Evolutionary conservation across 2,329 filamentous ascomycete species (phyloP).

Genomic region (Monosporascus cannonballus): DNA sequence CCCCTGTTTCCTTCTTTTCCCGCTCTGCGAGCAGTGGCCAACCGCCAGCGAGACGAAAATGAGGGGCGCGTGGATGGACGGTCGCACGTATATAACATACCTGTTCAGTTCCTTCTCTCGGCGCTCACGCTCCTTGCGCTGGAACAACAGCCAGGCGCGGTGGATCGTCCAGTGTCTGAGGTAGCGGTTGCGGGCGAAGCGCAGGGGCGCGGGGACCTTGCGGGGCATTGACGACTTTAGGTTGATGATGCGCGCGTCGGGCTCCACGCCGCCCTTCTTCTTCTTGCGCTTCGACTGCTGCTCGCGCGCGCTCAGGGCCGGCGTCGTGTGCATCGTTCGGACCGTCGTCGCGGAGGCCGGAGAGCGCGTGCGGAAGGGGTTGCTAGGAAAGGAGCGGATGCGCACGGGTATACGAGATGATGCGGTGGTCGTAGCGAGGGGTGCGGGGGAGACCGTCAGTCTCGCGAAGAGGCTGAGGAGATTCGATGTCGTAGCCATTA

Average conservation of each 20-base stretch:
- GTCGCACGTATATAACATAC: slow-evolving; percentile 28
- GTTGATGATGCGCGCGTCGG: slow-evolving; percentile 37
- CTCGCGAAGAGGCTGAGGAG: slow-evolving; percentile 19
- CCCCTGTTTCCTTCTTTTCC: too few relatives aligned
- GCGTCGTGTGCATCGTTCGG: slow-evolving; percentile 17
- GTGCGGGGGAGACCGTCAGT: slow-evolving; percentile 9
- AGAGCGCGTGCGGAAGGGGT: background rate
- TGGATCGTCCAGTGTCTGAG: slow-evolving; percentile 99
- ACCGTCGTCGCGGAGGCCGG: background rate
- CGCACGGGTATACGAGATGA: background rate
- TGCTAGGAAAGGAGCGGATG: background rate
- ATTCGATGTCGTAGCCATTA: background rate
- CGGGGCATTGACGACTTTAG: slow-evolving; percentile 44
- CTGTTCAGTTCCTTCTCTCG: slow-evolving; percentile 68
- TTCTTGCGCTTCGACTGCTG: slow-evolving; percentile 3
- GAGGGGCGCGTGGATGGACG: too few relatives aligned
- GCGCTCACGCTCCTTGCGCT: slow-evolving; percentile 58
- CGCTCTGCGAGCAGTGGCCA: too few relatives aligned
- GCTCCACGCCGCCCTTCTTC: slow-evolving; percentile 25
- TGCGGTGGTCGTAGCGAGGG: slow-evolving; percentile 1
- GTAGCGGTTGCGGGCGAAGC: slow-evolving; percentile 79
- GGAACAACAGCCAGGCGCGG: slow-evolving; percentile 84
- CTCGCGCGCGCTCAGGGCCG: background rate
- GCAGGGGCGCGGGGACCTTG: slow-evolving; percentile 61
- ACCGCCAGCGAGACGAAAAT: too few relatives aligned